Base-by-base conservation (phyloP, 768 basidiomycete species). In the Xerocomellus dryophilus region DNA sequence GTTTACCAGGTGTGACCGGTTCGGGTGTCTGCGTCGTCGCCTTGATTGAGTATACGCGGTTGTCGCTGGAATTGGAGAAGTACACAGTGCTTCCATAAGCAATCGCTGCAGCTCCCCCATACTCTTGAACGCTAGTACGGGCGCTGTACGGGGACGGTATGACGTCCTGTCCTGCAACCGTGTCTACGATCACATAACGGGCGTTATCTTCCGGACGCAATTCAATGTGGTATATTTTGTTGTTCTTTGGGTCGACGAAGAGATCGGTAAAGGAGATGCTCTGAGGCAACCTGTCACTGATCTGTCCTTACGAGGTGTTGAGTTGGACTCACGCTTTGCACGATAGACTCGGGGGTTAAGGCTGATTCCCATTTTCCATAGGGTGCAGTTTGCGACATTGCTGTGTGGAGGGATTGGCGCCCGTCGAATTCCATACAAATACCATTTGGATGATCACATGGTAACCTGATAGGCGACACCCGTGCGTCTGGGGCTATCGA, bases 91-190 rank as follows among this genome's bases (percentile, higher is more conserved):
- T 78, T 38, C 72, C 73, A 53, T 79, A 69, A 1, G 81, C 81
- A n/a, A 79, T 74, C 1, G 82, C 82, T 2, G 83, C 71, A 2
- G 76, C 81, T 12, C 89, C 89, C 0, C 89, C 88, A 47, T 89
- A 89, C 65, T 88, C 88, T 21, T 88, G 81, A 3, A 89, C 86
- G 14, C 75, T 65, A 0, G 80, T 78, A 32, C 80, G 74, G 5
- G 74, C 81, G 64, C 79, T 85, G 76, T 79, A 88, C 0, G 74
- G 76, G 31, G 71, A 62, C 2, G 77, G 78, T 12, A 84, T 74
- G 21, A 87, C 62, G 44, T 90, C 89, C 40, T 68, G 66, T 34
- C 51, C 56, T 5, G 70, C 69, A 23, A 68, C 48, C 0, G 82
- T 81, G 23, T 81, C 71, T 15, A 91, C 78, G 21, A 90, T 69